These are phyloP conservation scores for Knoxia roxburghii DNA, from an alignment of 257 asterid species.

Conservation along the genomic window DNA sequence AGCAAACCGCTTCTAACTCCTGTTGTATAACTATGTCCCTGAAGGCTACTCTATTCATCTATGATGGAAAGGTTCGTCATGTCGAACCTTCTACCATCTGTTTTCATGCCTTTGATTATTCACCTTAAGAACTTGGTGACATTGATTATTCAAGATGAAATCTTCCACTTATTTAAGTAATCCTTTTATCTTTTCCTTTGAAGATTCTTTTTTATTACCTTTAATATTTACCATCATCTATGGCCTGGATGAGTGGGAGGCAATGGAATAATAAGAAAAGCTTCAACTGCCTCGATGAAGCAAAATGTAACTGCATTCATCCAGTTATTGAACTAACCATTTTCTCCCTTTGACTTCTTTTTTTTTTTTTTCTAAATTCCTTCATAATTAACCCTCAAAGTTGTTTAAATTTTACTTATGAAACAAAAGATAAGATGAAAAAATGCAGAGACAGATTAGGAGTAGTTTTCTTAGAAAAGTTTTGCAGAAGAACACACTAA, in stretches of 20 bases:
- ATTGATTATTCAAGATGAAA: background rate
- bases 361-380: too few species aligned
- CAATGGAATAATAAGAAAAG: background rate
- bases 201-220: background rate
- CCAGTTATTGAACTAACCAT: too few species aligned
- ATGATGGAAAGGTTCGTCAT: background rate
- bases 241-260: background rate
- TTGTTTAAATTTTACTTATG: too few species aligned
- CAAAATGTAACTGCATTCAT: too few species aligned
- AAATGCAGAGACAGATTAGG: too few species aligned
- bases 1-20: conserved; percentile 60
- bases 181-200: background rate
- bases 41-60: background rate
- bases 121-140: background rate
- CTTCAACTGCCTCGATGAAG: too few species aligned
- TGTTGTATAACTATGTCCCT: conserved; percentile 33
- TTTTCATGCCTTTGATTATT: background rate
- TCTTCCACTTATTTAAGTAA: background rate
- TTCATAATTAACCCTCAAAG: too few species aligned
- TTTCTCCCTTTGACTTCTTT: too few species aligned
- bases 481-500: too few species aligned
- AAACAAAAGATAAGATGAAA: too few species aligned
- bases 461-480: too few species aligned
- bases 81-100: background rate
- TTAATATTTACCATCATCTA: background rate